Percentiles rank a stretch among this genome's conserved stretches.
Evolutionary conservation across 164 flowering plant species (phyloP).

Genomic region (Piper betle): DNA sequence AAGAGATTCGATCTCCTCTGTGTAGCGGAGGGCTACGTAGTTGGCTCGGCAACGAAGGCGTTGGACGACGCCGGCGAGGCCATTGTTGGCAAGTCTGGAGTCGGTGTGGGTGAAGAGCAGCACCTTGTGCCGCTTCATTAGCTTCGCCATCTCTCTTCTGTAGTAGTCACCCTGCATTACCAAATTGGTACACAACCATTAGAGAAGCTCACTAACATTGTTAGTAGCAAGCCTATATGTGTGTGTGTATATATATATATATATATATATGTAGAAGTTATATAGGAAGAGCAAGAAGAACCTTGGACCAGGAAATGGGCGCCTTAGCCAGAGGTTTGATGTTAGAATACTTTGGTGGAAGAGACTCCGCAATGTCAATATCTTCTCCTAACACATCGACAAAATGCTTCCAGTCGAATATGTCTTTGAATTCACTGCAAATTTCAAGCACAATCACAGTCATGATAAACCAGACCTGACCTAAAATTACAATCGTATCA

Average conservation of each 20-base stretch:
- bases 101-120: conserved; percentile 67
- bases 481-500: too few species aligned
- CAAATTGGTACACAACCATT: neutral
- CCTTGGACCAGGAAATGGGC: conserved; percentile 92
- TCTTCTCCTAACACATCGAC: conserved; percentile 60
- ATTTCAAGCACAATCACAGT: neutral
- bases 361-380: conserved; percentile 46
- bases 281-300: conserved; percentile 3
- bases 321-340: conserved; percentile 44
- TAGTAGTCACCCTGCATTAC: conserved; percentile 71
- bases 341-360: conserved; percentile 34
- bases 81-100: conserved; percentile 75
- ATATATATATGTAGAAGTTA: too few species aligned
- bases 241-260: too few species aligned
- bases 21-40: conserved; percentile 56
- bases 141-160: conserved; percentile 35
- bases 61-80: conserved; percentile 50
- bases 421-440: conserved; percentile 70
- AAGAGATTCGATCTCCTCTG: conserved; percentile 55
- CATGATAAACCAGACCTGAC: neutral
- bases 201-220: neutral
- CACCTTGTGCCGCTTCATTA: conserved; percentile 58
- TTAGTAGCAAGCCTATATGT: neutral
- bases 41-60: conserved; percentile 75
- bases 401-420: conserved; percentile 77